Evolutionary conservation across 1,284 basidiomycete genomes (phyloP), one percentile per base, ranked within the genome.

Genomic region (Ustilago trichophora): DNA sequence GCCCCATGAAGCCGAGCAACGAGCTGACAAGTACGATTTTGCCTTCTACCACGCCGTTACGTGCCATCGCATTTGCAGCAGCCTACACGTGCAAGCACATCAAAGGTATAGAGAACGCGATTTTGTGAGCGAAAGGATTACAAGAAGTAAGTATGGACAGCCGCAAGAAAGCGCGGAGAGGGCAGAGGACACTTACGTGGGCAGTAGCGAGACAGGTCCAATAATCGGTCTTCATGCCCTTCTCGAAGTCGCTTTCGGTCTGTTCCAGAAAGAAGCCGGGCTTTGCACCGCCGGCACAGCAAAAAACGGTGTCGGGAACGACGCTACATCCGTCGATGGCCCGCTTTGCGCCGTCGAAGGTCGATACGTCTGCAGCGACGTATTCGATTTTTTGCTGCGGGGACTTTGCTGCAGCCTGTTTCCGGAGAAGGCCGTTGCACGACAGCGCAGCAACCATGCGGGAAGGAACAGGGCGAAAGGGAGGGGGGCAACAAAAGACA

Each of bases 21-120:
- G 91, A 93, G 8, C 89, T 89, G 19, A 92, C 88, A 44, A 98
- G 87, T 4, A 92, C 85, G 54, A 98, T 89, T 76, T 90, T 91
- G 16, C 84, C 83, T 33, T 86, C 86, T 45, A 86, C 85, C 15
- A 84, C 83, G 21, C 84, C 83, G 33, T 86, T 83, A 36, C 84
- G 83, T 11, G 87, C 87, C 89, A 95, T 92, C 49, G 85, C 84
- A 76, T 88, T 88, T 0, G 87, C 83, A 0, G 88, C 89, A 25
- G 88, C 88, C 89, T 92, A 58, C 6, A 11, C 27, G 8, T 13
- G 27, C 27, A 29, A n/a, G n/a, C n/a, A n/a, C n/a, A n/a, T n/a
- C n/a, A n/a, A n/a, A n/a, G n/a, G n/a, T n/a, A n/a, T n/a, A n/a
- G n/a, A n/a, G n/a, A n/a, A n/a, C n/a, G n/a, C n/a, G n/a, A n/a